Evolutionary conservation across 2,329 filamentous ascomycete genomes (phyloP).

Genomic region (Penicillium corylophilum): DNA sequence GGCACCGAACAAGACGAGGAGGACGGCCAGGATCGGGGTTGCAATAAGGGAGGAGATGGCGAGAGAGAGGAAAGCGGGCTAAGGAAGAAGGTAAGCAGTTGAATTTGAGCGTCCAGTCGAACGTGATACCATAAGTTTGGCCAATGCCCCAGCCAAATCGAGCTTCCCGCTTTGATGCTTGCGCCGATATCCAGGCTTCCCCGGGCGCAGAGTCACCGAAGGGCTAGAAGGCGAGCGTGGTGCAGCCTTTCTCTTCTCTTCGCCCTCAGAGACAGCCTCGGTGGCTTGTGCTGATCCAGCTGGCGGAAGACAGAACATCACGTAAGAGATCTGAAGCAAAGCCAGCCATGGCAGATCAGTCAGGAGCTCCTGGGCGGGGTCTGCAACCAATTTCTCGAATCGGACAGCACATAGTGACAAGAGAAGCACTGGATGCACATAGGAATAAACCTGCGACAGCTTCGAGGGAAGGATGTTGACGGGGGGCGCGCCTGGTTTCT

Average conservation of each 20-base stretch:
- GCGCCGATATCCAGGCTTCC: constrained; percentile 23
- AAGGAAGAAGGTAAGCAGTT: not conserved
- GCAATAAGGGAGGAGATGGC: constrained; percentile 52
- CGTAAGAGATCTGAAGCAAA: constrained; percentile 61
- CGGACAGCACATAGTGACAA: constrained; percentile 62
- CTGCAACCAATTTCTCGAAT: constrained; percentile 66
- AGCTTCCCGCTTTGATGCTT: constrained; percentile 20
- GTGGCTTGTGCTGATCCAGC: constrained; percentile 40
- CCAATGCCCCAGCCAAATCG: constrained; percentile 17
- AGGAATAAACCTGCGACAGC: constrained; percentile 57
- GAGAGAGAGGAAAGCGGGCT: constrained; percentile 72
- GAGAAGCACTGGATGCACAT: constrained; percentile 67
- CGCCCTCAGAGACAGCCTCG: constrained; percentile 10
- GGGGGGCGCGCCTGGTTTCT: constrained; percentile 37
- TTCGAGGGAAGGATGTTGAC: constrained; percentile 49
- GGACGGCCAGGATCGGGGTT: constrained; percentile 57
- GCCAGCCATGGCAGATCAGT: constrained; percentile 62
- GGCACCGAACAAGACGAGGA: constrained; percentile 85
- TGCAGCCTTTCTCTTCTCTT: constrained; percentile 19
- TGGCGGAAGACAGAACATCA: constrained; percentile 59
- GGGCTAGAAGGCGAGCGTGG: constrained; percentile 11
- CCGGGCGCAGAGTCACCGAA: constrained; percentile 11
- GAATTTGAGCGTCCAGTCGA: not conserved
- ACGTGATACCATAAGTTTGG: constrained; percentile 26
- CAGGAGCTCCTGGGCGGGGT: constrained; percentile 66